These are phyloP conservation scores for Malassezia sympodialis DNA, from an alignment of 1,284 basidiomycete genomes.

Conservation along the genomic window DNA sequence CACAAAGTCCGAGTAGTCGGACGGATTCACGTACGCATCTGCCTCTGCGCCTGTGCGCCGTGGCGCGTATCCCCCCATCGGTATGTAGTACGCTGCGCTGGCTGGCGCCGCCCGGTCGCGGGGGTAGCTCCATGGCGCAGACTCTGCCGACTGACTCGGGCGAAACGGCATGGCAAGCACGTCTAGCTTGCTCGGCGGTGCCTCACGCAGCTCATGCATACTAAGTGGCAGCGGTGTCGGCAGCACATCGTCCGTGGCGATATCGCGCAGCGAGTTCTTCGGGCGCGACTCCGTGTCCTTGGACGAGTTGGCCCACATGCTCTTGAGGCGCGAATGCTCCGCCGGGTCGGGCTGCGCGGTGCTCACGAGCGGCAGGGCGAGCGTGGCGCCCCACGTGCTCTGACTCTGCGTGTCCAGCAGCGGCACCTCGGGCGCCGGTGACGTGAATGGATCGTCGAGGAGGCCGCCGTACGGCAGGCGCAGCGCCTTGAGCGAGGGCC, in stretches of 20 bases:
- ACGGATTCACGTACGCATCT: background rate
- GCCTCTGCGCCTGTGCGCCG: background rate
- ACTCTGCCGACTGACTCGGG: background rate
- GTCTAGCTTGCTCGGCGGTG: background rate
- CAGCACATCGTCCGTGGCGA: conserved; percentile 5
- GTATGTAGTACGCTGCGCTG: background rate
- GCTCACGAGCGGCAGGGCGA: background rate
- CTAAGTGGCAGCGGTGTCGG: background rate
- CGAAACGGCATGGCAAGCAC: conserved; percentile 5
- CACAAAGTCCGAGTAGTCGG: conserved; percentile 19
- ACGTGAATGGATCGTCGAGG: background rate
- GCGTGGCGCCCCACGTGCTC: conserved; percentile 8
- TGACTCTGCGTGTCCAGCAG: background rate
- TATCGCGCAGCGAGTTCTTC: conserved; percentile 8
- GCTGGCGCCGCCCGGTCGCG: background rate
- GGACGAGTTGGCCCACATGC: conserved; percentile 6
- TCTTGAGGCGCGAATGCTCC: conserved; percentile 1
- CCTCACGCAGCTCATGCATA: background rate
- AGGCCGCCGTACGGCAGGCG: background rate
- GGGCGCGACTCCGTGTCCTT: background rate
- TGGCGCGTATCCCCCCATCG: background rate
- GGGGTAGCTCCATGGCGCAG: background rate
- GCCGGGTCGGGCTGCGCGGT: background rate
- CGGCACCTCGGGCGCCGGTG: background rate
- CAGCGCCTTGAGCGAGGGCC: background rate